Base-by-base conservation (phyloP, 768 basidiomycete species). In the Suillus decipiens region DNA sequence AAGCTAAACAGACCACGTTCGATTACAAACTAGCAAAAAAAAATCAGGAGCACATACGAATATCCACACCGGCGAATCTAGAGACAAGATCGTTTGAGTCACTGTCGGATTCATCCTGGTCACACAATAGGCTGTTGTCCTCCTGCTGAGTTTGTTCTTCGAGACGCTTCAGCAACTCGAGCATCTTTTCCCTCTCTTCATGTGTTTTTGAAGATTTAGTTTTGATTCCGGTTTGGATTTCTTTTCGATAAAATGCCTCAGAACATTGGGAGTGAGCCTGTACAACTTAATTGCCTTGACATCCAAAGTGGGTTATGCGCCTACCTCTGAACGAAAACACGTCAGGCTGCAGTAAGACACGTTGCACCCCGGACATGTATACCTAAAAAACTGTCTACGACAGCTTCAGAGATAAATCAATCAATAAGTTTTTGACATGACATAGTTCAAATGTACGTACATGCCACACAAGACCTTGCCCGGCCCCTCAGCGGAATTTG, bases 281-380 rank as follows among this genome's bases (percentile, higher is more conserved):
- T 43, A 60, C 12, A 14, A 59, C n/a, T 67, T 53, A 60, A 60
- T 42, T 3, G 4, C 11, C 59, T 24, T 12, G 58, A 9, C 31
- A 15, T 41, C 41, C 41, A 28, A 19, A 28, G 51, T 58, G 41
- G 41, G 19, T 58, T 57, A 48, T 61, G 61, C 34, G 72, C 83
- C 64, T 74, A 89, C 90, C 75, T 85, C 79, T 34, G 89, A 89
- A 50, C 88, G 86, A 77, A 92, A 95, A 75, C 93, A 95, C 12
- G 79, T 77, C 36, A 94, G 73, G 33, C 90, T 90, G 76, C 93
- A 95, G 69, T 95, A 95, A 0, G 84, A 83, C 33, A 89, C 77
- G 69, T 94, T 94, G 77, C 93, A 95, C 37, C 80, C 81, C 28
- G 93, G 89, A 66, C 93, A 95, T 0, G 86, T 88, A 74, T 95